Evolutionary conservation across 1,139 yeast species (phyloP), one percentile per base, ranked within the genome.

Genomic region (Candida frijolesensis): DNA sequence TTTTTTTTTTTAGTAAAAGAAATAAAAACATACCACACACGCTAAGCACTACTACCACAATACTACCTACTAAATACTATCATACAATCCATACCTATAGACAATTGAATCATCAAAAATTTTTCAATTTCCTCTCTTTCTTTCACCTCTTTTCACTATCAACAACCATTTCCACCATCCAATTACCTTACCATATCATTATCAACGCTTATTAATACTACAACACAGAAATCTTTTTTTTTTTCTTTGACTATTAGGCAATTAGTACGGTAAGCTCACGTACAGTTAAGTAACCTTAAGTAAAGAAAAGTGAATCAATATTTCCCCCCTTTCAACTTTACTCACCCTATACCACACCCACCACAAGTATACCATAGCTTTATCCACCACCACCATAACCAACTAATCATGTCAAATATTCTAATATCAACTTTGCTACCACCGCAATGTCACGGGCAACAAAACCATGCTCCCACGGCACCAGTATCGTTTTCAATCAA

Each of bases 401-500:
- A 25, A 16, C 34, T 15, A n/a, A 19, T 18, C 12, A 35, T 15
- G 33, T 42, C 49, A 22, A 48, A 44, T 42, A 48, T 48, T 27
- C 38, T 39, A 42, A 48, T 48, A 44, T 45, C 51, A 19, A 45
- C 32, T 32, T 38, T 48, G 37, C 46, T 33, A 12, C 48, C 51
- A 12, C 51, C 51, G 8, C 45, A 25, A 38, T 33, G 16, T 12
- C 18, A 40, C 34, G 33, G 10, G 8, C 29, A 25, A 25, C 8
- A 25, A 9, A 9, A 25, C 7, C 29, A 25, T 12, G 3, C 41
- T 6, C 4, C 40, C 30, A 33, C 40, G 3, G 11, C 35, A 16
- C 37, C 34, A 27, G 8, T 30, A 55, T 58, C 70, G n/a, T 47
- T 68, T 7, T 58, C 67, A 41, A 54, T 71, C 45, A 69, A 67